A percentile compares a stretch with the other conserved stretches of the same genome.
Evolutionary conservation across 306 rosid genomes (phyloP).

Genomic region (Adenanthera pavonina): DNA sequence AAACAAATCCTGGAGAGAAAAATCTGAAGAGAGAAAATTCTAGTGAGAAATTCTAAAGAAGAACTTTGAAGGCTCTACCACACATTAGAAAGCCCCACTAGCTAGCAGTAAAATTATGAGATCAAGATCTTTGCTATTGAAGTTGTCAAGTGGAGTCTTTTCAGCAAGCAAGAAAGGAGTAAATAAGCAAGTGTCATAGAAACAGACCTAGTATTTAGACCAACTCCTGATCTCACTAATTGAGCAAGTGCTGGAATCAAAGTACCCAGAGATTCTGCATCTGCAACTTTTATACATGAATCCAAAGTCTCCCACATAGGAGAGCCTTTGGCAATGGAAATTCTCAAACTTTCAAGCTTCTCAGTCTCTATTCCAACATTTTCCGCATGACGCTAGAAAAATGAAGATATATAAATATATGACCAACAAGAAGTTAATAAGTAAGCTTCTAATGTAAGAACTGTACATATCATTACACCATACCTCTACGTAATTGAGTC

Average conservation of each 20-base stretch:
- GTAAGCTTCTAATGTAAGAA: slow-evolving; percentile 28
- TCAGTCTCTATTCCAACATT: slow-evolving; percentile 88
- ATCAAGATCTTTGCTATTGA: neutral
- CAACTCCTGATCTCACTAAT: slow-evolving; percentile 91
- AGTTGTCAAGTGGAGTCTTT: neutral
- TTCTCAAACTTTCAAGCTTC: slow-evolving; percentile 88
- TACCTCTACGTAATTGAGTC: slow-evolving; percentile 95
- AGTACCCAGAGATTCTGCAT: slow-evolving; percentile 69
- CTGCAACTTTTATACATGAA: slow-evolving; percentile 83
- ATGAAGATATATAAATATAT: slow-evolving; percentile 27
- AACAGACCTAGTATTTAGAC: slow-evolving; percentile 90
- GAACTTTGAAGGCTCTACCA: neutral
- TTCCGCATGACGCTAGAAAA: slow-evolving; percentile 84
- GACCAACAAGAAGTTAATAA: slow-evolving; percentile 22
- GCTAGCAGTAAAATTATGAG: neutral
- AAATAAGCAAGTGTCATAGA: neutral
- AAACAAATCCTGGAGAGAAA: neutral
- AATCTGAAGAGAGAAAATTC: neutral
- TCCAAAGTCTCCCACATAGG: slow-evolving; percentile 99
- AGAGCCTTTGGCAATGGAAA: slow-evolving; percentile 96
- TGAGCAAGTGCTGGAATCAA: slow-evolving; percentile 91
- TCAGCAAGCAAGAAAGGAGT: slow-evolving; percentile 3
- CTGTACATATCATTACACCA: slow-evolving; percentile 39
- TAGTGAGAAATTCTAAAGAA: neutral
- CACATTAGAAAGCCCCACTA: neutral